Evolutionary conservation across 2,329 filamentous ascomycete genomes (phyloP).

Genomic region (Ascosphaera pollenicola): DNA sequence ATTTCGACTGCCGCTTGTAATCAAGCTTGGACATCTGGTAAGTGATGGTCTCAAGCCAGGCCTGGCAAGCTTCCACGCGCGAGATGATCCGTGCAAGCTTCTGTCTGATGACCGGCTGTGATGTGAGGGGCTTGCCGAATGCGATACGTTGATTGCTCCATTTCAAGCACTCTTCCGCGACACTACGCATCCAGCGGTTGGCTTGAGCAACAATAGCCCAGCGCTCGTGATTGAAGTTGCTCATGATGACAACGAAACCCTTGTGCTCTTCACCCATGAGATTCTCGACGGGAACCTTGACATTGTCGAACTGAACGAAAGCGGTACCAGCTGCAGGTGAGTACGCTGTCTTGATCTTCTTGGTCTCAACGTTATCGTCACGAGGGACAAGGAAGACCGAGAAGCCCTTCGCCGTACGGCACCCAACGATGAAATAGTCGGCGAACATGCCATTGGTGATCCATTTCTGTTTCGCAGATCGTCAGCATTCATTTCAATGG

Average conservation of each 20-base stretch:
- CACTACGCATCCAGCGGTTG: slow-evolving; percentile 37
- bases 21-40: slow-evolving; percentile 78
- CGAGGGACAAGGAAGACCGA: slow-evolving; percentile 37
- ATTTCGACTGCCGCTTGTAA: slow-evolving; percentile 51
- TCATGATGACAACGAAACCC: slow-evolving; percentile 36
- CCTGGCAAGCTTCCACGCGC: slow-evolving; percentile 58
- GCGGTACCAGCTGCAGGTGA: slow-evolving; percentile 47
- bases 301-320: slow-evolving; percentile 50
- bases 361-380: slow-evolving; percentile 25
- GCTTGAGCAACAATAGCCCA: slow-evolving; percentile 41
- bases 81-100: slow-evolving; percentile 84
- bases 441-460: slow-evolving; percentile 41
- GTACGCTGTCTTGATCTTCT: slow-evolving; percentile 42
- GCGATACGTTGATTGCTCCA: slow-evolving; percentile 44
- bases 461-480: slow-evolving; percentile 33
- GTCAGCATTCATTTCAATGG: no score
- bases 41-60: slow-evolving; percentile 66
- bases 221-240: slow-evolving; percentile 55
- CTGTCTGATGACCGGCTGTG: slow-evolving; percentile 40
- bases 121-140: slow-evolving; percentile 35
- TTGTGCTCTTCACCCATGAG: slow-evolving; percentile 45
- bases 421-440: slow-evolving; percentile 38
- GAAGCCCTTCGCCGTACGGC: slow-evolving; percentile 34
- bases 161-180: slow-evolving; percentile 35
- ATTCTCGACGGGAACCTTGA: slow-evolving; percentile 46